Base-by-base conservation (phyloP, 78 protist genomes). In the Speleostelium caveatum region DNA sequence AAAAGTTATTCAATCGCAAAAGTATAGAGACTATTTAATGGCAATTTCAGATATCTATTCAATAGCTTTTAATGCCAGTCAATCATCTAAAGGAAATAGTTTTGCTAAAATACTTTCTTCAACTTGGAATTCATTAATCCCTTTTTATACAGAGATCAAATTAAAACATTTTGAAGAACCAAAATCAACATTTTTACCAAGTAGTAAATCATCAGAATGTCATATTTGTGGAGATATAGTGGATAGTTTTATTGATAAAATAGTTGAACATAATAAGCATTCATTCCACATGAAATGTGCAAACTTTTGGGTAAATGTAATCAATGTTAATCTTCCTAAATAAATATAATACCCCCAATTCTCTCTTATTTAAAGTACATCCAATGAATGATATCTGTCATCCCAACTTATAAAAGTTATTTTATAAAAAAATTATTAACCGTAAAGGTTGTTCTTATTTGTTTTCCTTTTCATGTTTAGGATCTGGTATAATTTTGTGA, bases 281-380 rank as follows among this genome's bases (percentile, higher is more conserved):
- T 21, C 19, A 21, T 83, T 53, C 24, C 91, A 83, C 45, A 69
- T 83, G 80, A 69, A 67, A 56, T 83, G 91, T 69, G 77, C 91
- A 38, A 83, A 83, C 72, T 83, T 83, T 69, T 83, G 91, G 91
- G 91, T 73, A 24, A 83, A 83, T 59, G 41, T 83, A 21, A 53
- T 83, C 5, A 63, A 83, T 83, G 62, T 39, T 22, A 83, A 69
- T 69, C 33, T 83, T 45, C 91, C 89, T 30, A 22, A 42, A 8
- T 71, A 16, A 28, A 49, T 17, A 10, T 2, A 69, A 24, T 6
- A 69, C 53, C 53, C 6, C 53, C 10, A 45, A 14, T 45, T 10
- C 53, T 45, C n/a, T n/a, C n/a, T n/a, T n/a, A n/a, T n/a, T n/a
- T n/a, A n/a, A n/a, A n/a, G n/a, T n/a, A n/a, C n/a, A n/a, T n/a